Percentiles rank a stretch among this genome's conserved stretches.
Conservation (phyloP, 768 basidiomycete genomes). For the Baorangia bicolor region DNA sequence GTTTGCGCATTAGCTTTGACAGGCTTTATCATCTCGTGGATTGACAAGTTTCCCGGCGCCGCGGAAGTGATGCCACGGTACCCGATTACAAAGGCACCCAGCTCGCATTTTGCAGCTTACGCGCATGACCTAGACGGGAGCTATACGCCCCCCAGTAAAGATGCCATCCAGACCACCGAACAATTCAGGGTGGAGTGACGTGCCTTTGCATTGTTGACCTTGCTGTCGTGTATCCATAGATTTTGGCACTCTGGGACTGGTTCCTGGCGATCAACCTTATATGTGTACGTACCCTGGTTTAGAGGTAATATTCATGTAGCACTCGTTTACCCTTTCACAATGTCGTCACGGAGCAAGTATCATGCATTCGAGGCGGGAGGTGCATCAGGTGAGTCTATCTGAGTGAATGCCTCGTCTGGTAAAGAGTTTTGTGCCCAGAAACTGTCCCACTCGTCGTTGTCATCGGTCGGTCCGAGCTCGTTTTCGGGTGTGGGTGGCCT, state of each 20-base stretch:
- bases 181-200: conserved; percentile 24
- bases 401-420: conserved; percentile 37
- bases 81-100: conserved; percentile 32
- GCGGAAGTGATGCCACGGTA: conserved; percentile 26
- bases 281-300: background rate
- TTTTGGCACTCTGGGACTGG: conserved; percentile 11
- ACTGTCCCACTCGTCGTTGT: conserved; percentile 48
- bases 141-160: conserved; percentile 15
- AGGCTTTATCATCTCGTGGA: conserved; percentile 25
- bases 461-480: conserved; percentile 17
- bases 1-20: conserved; percentile 14
- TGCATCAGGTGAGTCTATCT: conserved; percentile 10
- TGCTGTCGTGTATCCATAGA: background rate
- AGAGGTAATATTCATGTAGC: background rate
- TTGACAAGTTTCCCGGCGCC: conserved; percentile 29
- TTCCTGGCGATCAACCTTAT: conserved; percentile 2
- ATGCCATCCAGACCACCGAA: conserved; percentile 5
- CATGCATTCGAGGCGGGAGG: conserved; percentile 14
- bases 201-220: conserved; percentile 15
- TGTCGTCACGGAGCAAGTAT: background rate
- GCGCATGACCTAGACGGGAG: conserved; percentile 23
- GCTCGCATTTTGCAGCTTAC: conserved; percentile 25
- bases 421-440: conserved; percentile 45
- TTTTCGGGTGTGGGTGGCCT: conserved; percentile 25
- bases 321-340: conserved; percentile 8